A percentile compares a stretch with the other conserved stretches of the same genome.
Conservation (phyloP, 176 grass and related monocot species). For the Cenchrus fungigraminus region DNA sequence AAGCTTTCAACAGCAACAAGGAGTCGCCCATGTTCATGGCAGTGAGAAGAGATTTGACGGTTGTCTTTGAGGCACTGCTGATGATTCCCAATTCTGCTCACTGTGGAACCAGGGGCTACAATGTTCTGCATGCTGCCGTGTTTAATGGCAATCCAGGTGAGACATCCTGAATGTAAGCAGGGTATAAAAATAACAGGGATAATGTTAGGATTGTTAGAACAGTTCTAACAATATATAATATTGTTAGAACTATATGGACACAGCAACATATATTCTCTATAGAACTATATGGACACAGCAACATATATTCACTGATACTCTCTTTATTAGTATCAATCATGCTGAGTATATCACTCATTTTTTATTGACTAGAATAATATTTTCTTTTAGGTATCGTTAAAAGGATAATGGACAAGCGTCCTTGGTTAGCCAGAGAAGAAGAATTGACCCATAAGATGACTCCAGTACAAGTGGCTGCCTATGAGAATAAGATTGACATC, state of each 20-base stretch:
- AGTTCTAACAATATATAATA: too few species aligned
- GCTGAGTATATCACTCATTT: too few species aligned
- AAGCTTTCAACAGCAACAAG: not conserved
- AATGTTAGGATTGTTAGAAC: not conserved
- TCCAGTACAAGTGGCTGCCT: not conserved
- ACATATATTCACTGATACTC: too few species aligned
- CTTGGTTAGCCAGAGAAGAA: not conserved
- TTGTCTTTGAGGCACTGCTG: not conserved
- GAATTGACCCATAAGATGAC: too few species aligned
- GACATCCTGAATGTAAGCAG: not conserved
- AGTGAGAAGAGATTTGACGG: not conserved
- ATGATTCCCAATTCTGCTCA: not conserved
- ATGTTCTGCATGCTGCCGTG: constrained; percentile 34
- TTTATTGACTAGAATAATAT: not conserved
- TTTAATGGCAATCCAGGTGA: not conserved
- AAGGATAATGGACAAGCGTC: not conserved
- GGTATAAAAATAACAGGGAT: too few species aligned
- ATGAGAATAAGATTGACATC: not conserved
- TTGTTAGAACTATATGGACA: not conserved
- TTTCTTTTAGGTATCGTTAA: not conserved
- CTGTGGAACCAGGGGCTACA: not conserved
- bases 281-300: not conserved
- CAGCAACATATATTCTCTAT: not conserved
- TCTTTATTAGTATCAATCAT: too few species aligned
- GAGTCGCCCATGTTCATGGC: constrained; percentile 43